Conservation (phyloP, 2,329 filamentous ascomycete species). For the Beauveria sp. region DNA sequence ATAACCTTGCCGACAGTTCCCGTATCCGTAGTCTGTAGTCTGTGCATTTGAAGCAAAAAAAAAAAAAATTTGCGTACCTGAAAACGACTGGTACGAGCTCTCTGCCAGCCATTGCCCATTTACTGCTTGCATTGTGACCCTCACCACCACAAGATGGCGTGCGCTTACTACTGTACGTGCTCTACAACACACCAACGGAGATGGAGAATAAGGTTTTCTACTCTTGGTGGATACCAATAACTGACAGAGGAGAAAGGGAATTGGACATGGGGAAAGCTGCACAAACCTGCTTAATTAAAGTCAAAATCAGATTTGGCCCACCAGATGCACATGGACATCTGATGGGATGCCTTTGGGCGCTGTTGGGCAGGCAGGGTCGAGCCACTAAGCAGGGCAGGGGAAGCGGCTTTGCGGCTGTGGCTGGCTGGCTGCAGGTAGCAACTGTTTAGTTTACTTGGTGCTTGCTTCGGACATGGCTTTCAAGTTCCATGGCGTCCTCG, state of each 20-base stretch:
- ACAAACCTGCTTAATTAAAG: not conserved
- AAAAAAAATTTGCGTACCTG: no score
- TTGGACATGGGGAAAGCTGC: not conserved
- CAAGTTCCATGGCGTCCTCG: not conserved
- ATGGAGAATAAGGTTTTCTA: not conserved
- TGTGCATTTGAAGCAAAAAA: no score
- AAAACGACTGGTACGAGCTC: no score
- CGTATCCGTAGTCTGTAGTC: no score
- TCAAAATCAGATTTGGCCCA: conserved; percentile 4
- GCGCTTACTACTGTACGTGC: not conserved
- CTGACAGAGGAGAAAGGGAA: not conserved
- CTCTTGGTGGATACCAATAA: not conserved
- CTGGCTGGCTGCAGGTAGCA: not conserved
- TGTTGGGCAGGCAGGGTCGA: not conserved
- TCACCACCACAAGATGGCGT: not conserved
- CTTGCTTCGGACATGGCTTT: not conserved
- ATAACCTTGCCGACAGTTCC: no score
- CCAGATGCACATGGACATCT: not conserved
- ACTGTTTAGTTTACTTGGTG: no score
- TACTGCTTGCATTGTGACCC: not conserved
- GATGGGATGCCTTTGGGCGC: not conserved
- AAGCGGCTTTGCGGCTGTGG: not conserved
- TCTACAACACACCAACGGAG: no score
- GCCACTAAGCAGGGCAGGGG: not conserved
- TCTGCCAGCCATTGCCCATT: not conserved